Evolutionary conservation across 495 filamentous ascomycete species (phyloP), one percentile per base, ranked within the genome.

Genomic region (Astrocystis sublimbata): DNA sequence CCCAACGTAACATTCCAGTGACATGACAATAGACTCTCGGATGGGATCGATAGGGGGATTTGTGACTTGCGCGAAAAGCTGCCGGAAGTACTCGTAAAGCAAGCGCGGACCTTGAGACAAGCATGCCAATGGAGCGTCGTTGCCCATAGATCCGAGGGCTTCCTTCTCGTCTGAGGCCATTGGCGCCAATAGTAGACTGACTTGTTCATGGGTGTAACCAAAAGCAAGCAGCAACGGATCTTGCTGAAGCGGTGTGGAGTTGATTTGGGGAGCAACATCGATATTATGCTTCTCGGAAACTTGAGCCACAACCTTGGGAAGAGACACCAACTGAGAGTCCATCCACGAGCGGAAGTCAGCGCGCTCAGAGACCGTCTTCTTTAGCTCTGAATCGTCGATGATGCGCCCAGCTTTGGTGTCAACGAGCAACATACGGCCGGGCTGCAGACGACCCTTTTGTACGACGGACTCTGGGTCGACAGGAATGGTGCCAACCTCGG

Each of bases 121-220:
- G 75, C 93, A 97, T 28, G 94, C 94, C 66, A 99, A 78, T 15
- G 94, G 94, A 40, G 92, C 92, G 81, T 99, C 94, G 73, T 99
- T 99, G 67, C 94, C 94, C 94, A 99, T 99, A 58, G 94, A 99
- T 35, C 94, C 94, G 28, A 99, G 84, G n/a, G 94, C 96, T 76
- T 99, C 94, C 79, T 99, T 99, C 49, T 96, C 96, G 66, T 99
- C 94, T 28, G 93, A 92, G 60, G 92, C 94, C 94, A 99, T 99
- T 8, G 94, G 94, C 21, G 89, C 96, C 28, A 99, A 84, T 9
- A 99, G 80, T 73, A 99, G 77, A 74, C 89, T 96, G 73, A 99
- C 90, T 74, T 99, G 94, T 76, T 99, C 94, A 63, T 96, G 91
- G 30, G 94, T 96, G 73, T 98, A 99, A 13, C 96, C 96, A 68